These are phyloP conservation scores for Neotropicomus parvogracilis DNA, from an alignment of 1,284 basidiomycete species.

Conservation along the genomic window DNA sequence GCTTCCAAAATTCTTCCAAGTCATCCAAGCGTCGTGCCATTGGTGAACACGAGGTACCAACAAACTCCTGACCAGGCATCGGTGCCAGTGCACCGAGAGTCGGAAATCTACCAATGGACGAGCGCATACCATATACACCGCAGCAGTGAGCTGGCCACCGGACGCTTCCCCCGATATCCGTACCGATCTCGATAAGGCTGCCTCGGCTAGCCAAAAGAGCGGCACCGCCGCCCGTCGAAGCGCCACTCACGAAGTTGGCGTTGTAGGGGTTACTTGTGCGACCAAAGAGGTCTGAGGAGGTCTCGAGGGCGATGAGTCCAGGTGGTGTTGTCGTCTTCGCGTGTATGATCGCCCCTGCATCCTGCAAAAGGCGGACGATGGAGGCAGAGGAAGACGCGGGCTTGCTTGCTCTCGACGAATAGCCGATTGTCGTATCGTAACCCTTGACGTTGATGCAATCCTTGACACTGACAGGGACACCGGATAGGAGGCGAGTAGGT, in stretches of 20 bases:
- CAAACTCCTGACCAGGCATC: constrained; percentile 41
- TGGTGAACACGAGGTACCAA: constrained; percentile 41
- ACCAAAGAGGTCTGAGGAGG: constrained; percentile 53
- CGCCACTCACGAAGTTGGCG: constrained; percentile 40
- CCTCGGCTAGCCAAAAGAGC: constrained; percentile 45
- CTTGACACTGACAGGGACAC: constrained; percentile 33
- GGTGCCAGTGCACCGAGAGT: constrained; percentile 23
- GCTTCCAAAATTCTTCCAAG: constrained; percentile 40
- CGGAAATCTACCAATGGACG: constrained; percentile 40
- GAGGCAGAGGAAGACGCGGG: constrained; percentile 37
- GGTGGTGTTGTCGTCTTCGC: constrained; percentile 51
- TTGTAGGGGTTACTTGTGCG: constrained; percentile 46
- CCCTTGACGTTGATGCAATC: constrained; percentile 40
- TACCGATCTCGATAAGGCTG: constrained; percentile 46
- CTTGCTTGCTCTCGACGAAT: constrained; percentile 39
- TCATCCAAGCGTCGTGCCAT: constrained; percentile 50
- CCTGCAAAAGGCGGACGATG: constrained; percentile 43
- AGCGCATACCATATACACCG: constrained; percentile 53
- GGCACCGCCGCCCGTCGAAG: constrained; percentile 47
- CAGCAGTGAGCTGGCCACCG: constrained; percentile 53
- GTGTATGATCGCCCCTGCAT: constrained; percentile 49
- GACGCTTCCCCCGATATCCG: constrained; percentile 47
- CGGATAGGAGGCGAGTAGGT: constrained; percentile 21
- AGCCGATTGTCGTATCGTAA: constrained; percentile 50
- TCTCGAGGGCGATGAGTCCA: constrained; percentile 54